Conservation (phyloP, 2,329 filamentous ascomycete genomes). For the Pseudogymnoascus sp. region DNA sequence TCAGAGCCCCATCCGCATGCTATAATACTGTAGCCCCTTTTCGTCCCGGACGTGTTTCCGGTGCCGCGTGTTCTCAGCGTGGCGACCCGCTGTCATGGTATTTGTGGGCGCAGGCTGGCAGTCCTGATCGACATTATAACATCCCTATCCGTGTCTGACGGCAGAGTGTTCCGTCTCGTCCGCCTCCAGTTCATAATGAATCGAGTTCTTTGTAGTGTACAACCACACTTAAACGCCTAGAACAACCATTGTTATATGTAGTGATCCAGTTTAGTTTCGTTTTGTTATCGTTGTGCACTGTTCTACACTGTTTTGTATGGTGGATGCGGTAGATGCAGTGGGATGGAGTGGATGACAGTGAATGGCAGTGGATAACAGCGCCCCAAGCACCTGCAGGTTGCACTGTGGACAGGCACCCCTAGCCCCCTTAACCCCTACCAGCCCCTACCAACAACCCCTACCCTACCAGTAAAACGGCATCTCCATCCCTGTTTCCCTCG, state of each 20-base stretch:
- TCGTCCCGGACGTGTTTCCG: neutral
- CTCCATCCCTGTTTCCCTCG: conserved; percentile 26
- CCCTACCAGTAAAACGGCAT: conserved; percentile 33
- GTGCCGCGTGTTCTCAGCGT: neutral
- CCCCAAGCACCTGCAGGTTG: neutral
- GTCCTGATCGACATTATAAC: neutral
- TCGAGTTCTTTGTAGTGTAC: neutral
- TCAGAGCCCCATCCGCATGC: neutral
- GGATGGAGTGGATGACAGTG: neutral
- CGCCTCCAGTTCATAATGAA: neutral
- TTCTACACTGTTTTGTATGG: neutral
- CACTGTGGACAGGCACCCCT: neutral
- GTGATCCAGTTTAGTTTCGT: neutral
- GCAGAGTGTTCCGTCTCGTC: neutral
- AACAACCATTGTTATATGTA: neutral
- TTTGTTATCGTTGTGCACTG: neutral
- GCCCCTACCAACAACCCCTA: conserved; percentile 20
- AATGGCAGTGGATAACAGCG: neutral
- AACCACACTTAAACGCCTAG: neutral
- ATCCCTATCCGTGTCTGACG: neutral
- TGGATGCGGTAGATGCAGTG: neutral
- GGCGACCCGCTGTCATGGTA: neutral
- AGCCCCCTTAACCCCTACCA: neutral
- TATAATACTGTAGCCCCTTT: neutral
- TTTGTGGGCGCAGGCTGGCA: neutral